phyloP scores from a whole-genome alignment of 2,329 filamentous ascomycete genomes.

The Fusarium vanettenii region DNA sequence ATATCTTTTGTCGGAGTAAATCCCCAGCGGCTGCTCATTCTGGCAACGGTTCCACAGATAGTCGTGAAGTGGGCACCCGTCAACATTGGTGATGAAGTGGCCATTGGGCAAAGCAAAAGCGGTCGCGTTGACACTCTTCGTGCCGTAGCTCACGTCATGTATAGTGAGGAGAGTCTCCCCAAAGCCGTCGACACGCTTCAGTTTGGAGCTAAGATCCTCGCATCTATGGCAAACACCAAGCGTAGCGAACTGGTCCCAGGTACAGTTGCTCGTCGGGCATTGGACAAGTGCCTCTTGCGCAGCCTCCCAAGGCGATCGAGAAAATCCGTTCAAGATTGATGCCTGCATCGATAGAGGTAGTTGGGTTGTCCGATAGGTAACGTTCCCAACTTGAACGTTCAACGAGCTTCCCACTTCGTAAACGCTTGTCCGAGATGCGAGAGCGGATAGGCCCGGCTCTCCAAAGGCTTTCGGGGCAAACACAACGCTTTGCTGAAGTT shows the following conservation, averaged over 20 bases:
- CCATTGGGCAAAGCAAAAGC: constrained; percentile 10
- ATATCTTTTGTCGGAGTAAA: constrained; percentile 4
- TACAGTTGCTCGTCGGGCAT: constrained; percentile 36
- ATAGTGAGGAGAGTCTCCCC: background rate
- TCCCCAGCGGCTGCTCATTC: background rate
- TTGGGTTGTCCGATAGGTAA: background rate
- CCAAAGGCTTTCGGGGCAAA: background rate
- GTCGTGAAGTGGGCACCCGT: constrained; percentile 4
- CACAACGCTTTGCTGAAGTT: constrained; percentile 3
- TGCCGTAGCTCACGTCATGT: background rate
- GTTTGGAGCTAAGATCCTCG: constrained; percentile 28
- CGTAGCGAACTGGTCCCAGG: constrained; percentile 34
- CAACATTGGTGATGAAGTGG: constrained; percentile 11
- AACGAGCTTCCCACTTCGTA: background rate
- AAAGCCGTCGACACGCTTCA: constrained; percentile 4
- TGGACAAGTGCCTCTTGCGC: constrained; percentile 8
- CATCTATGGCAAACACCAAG: constrained; percentile 36
- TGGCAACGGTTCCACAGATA: background rate
- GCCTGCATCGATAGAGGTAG: constrained; percentile 10
- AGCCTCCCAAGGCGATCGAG: constrained; percentile 4
- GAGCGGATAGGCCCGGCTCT: background rate
- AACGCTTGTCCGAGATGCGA: constrained; percentile 1
- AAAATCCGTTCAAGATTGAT: constrained; percentile 21
- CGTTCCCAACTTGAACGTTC: background rate
- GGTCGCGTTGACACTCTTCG: background rate